Evolutionary conservation across 768 basidiomycete species (phyloP).

Genomic region (Termitomyces heimii): DNA sequence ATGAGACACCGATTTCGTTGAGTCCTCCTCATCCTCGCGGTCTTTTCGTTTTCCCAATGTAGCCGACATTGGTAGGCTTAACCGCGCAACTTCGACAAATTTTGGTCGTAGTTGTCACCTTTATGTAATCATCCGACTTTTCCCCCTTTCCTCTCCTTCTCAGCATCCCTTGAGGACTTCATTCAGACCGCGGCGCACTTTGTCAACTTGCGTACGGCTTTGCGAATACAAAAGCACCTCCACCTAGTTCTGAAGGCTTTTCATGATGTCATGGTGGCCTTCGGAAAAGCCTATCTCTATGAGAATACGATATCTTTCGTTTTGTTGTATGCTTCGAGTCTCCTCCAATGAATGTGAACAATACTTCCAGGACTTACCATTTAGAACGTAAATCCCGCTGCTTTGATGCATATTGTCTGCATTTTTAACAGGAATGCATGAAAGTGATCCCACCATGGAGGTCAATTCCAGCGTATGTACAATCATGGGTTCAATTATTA

Average conservation of each 20-base stretch:
- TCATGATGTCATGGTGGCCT: background rate
- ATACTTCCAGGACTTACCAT: background rate
- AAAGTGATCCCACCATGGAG: background rate
- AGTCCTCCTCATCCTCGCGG: constrained; percentile 27
- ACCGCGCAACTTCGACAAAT: background rate
- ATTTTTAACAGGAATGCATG: too few relatives aligned
- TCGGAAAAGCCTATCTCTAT: too few relatives aligned
- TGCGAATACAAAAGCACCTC: background rate
- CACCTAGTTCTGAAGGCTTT: background rate
- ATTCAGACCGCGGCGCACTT: background rate
- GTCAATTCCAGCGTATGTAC: background rate
- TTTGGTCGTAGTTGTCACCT: constrained; percentile 2
- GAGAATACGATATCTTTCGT: background rate
- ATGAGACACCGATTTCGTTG: constrained; percentile 15
- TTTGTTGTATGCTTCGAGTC: background rate
- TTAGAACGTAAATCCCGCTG: background rate
- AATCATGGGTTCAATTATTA: too few relatives aligned
- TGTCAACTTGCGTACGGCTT: background rate
- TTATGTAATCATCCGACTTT: background rate
- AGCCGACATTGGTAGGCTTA: constrained; percentile 11
- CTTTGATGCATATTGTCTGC: too few relatives aligned
- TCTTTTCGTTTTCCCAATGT: constrained; percentile 41
- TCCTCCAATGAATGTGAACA: background rate
- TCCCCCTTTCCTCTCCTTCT: background rate
- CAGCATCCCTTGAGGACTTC: background rate